These are phyloP conservation scores for Phytopythium montanum DNA, from an alignment of 352 stramenopile species.

Conservation along the genomic window DNA sequence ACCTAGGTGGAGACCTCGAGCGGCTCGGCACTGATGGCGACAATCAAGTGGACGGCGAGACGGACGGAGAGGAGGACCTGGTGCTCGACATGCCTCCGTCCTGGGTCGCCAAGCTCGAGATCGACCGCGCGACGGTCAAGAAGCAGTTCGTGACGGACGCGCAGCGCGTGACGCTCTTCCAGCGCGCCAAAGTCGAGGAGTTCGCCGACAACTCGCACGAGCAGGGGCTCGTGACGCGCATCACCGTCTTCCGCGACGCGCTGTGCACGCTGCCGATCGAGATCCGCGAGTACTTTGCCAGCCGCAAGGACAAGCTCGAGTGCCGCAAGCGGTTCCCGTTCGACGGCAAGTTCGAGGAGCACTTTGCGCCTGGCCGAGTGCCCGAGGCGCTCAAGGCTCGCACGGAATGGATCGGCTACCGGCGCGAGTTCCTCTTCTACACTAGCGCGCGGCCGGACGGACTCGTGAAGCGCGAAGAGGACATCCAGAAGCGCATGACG, in stretches of 20 bases:
- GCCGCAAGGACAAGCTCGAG: slow-evolving; percentile 89
- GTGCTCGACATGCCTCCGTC: slow-evolving; percentile 82
- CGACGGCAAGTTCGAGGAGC: slow-evolving; percentile 84
- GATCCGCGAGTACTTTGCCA: slow-evolving; percentile 91
- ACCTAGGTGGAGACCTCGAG: slow-evolving; percentile 62
- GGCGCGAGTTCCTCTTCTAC: slow-evolving; percentile 91
- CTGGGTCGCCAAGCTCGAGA: slow-evolving; percentile 76
- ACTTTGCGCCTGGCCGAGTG: slow-evolving; percentile 66
- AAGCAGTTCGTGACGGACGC: slow-evolving; percentile 84
- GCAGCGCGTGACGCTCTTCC: slow-evolving; percentile 87
- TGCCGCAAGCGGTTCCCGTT: slow-evolving; percentile 72
- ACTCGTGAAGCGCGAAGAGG: slow-evolving; percentile 80
- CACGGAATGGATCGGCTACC: slow-evolving; percentile 85
- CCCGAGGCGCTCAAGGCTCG: slow-evolving; percentile 74
- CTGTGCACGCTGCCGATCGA: slow-evolving; percentile 79
- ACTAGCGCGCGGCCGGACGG: slow-evolving; percentile 86
- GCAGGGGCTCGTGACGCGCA: slow-evolving; percentile 81
- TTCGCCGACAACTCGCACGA: slow-evolving; percentile 89
- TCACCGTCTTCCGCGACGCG: slow-evolving; percentile 84
- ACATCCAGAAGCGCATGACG: slow-evolving; percentile 85
- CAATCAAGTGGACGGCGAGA: slow-evolving; percentile 44
- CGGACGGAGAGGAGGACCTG: slow-evolving; percentile 56
- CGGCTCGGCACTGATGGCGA: slow-evolving; percentile 44
- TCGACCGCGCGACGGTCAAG: slow-evolving; percentile 75
- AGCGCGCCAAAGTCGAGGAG: slow-evolving; percentile 90